These are phyloP conservation scores for Venturia oleaginea DNA, from an alignment of 2,329 filamentous ascomycete genomes.

Conservation along the genomic window DNA sequence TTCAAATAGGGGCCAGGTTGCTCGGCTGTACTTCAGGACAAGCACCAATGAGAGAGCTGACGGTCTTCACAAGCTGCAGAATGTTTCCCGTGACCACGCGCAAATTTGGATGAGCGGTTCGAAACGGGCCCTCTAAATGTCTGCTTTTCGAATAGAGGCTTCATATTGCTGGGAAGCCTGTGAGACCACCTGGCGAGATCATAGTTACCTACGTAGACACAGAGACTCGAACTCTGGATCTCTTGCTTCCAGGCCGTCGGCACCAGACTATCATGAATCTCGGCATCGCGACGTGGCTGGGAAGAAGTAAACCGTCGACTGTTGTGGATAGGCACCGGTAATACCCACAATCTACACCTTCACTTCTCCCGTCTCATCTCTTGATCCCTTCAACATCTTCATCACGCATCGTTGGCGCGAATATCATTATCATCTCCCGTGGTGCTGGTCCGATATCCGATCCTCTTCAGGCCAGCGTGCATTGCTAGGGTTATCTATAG, in stretches of 20 bases:
- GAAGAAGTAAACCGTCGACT: neutral
- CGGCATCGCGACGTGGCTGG: neutral
- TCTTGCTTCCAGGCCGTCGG: neutral
- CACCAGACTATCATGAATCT: neutral
- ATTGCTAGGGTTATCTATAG: conserved; percentile 1
- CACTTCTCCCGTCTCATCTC: neutral
- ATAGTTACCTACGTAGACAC: neutral
- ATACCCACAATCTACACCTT: neutral
- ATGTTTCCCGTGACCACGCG: neutral
- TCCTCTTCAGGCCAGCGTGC: neutral
- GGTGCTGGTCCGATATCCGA: neutral
- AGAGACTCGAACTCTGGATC: neutral
- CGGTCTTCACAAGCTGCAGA: neutral
- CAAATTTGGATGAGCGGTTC: neutral
- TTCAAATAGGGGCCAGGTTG: neutral
- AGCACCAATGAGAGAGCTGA: neutral
- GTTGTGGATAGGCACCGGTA: neutral
- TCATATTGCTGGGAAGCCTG: neutral
- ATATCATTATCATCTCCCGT: neutral
- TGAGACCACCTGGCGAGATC: neutral
- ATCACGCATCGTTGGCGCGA: neutral
- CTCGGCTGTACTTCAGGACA: neutral
- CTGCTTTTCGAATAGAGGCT: neutral
- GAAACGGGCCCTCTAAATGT: neutral
- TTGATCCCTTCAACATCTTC: neutral